Conservation (phyloP, 2,329 filamentous ascomycete genomes). For the Corinectria fuckeliana region DNA sequence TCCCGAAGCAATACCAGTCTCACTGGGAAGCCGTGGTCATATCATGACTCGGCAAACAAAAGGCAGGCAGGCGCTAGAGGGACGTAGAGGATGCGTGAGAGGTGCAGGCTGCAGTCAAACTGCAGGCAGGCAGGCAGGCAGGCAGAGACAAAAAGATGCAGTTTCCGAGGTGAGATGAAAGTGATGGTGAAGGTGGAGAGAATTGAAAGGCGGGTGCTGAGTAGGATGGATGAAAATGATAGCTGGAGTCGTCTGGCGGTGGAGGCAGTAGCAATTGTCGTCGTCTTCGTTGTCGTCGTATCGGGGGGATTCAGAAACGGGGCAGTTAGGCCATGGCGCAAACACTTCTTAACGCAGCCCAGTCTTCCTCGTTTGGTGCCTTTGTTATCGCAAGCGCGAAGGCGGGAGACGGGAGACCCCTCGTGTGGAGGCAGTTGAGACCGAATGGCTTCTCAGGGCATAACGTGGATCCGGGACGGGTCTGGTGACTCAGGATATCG, state of each 20-base stretch:
- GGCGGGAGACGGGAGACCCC: conserved; percentile 25
- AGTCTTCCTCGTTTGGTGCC: conserved; percentile 19
- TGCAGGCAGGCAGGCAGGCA: conserved; percentile 21
- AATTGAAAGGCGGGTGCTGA: conserved; percentile 7
- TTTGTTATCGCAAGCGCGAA: conserved; percentile 19
- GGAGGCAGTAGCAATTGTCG: not conserved
- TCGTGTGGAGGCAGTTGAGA: conserved; percentile 34
- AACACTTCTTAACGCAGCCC: conserved; percentile 31
- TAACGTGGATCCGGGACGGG: conserved; percentile 35
- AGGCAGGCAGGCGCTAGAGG: conserved; percentile 24
- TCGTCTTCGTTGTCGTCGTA: conserved; percentile 24
- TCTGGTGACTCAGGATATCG: conserved; percentile 37
- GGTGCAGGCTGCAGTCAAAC: conserved; percentile 27
- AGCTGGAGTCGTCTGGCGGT: conserved; percentile 3
- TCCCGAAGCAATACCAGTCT: conserved; percentile 38
- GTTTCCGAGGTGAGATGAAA: conserved; percentile 7
- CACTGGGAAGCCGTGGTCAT: conserved; percentile 34
- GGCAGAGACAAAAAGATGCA: conserved; percentile 25
- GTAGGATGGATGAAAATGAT: conserved; percentile 1
- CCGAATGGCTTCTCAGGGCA: conserved; percentile 34
- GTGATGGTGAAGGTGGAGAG: conserved; percentile 10
- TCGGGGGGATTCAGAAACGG: conserved; percentile 29
- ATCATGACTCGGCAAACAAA: conserved; percentile 39
- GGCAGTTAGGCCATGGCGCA: conserved; percentile 39
- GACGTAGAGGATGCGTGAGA: conserved; percentile 24